phyloP scores from a whole-genome alignment of 257 asterid genomes.

The Jaltomata sinuosa region DNA sequence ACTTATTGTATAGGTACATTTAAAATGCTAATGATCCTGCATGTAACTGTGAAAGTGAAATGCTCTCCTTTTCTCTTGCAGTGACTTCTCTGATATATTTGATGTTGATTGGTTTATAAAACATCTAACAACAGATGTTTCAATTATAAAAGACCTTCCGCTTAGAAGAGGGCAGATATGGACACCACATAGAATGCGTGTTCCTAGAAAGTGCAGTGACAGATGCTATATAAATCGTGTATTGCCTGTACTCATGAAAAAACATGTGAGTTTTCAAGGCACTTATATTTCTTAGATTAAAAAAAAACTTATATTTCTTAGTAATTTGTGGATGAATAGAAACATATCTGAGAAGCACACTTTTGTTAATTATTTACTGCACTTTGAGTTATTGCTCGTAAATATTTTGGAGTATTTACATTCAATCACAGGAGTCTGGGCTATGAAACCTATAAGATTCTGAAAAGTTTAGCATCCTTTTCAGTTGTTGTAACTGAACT shows the following conservation, averaged over 20 bases:
- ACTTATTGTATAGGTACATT: not conserved
- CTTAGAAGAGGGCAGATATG: constrained; percentile 60
- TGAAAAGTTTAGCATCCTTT: not conserved
- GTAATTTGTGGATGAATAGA: not conserved
- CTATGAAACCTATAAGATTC: not conserved
- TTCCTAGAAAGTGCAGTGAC: constrained; percentile 91
- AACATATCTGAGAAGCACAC: not conserved
- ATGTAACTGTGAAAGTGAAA: not conserved
- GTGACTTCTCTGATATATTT: constrained; percentile 90
- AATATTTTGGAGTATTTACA: not conserved
- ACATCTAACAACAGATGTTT: constrained; percentile 65
- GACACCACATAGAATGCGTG: constrained; percentile 82
- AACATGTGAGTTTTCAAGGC: constrained; percentile 45
- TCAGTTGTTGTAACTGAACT: not conserved
- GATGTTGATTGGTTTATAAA: constrained; percentile 77
- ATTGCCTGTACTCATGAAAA: constrained; percentile 69
- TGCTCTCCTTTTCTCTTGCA: constrained; percentile 31
- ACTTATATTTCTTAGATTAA: not conserved
- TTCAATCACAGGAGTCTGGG: not conserved
- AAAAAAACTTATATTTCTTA: not conserved
- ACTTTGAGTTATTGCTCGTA: not conserved
- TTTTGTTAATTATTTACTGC: not conserved
- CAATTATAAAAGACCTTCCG: constrained; percentile 72
- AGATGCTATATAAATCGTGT: constrained; percentile 69
- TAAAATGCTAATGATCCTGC: not conserved